Evolutionary conservation across 2,329 filamentous ascomycete species (phyloP).

Genomic region (Sporothrix phasma): DNA sequence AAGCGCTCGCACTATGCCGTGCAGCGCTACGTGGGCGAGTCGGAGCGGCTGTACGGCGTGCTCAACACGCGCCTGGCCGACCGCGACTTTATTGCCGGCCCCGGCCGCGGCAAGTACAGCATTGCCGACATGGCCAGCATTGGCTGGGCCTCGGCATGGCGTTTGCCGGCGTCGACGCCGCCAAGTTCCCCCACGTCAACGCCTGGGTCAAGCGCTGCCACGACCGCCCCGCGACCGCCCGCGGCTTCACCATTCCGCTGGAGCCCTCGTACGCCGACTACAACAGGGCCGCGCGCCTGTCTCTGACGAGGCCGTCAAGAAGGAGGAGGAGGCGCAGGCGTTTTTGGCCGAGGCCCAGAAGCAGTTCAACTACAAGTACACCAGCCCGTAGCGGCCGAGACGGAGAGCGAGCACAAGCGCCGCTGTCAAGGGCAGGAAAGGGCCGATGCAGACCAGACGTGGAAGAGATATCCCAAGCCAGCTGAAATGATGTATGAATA

Average conservation of each 20-base stretch:
- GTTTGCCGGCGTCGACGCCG: conserved; percentile 53
- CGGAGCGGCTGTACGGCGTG: conserved; percentile 61
- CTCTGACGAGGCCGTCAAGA: conserved; percentile 32
- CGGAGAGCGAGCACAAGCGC: no score
- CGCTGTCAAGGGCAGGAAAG: no score
- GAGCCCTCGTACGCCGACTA: conserved; percentile 30
- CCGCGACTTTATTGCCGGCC: conserved; percentile 45
- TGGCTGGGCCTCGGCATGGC: conserved; percentile 55
- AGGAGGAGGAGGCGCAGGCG: conserved; percentile 30
- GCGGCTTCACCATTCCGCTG: conserved; percentile 52
- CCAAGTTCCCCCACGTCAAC: conserved; percentile 53
- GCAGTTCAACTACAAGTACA: conserved; percentile 39
- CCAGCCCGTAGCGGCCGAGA: conserved; percentile 35
- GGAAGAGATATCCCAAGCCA: background rate
- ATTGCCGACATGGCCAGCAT: conserved; percentile 65
- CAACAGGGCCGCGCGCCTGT: conserved; percentile 29
- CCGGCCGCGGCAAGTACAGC: conserved; percentile 44
- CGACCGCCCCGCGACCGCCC: conserved; percentile 50
- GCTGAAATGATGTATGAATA: background rate
- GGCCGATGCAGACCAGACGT: no score
- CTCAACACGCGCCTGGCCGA: conserved; percentile 53
- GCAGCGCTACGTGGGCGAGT: conserved; percentile 67
- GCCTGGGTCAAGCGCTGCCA: conserved; percentile 57
- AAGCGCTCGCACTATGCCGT: conserved; percentile 62
- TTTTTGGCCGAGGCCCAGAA: conserved; percentile 34